Percentiles rank a stretch among this genome's conserved stretches.
phyloP scores from a whole-genome alignment of 1,284 basidiomycete species.

The Melampsora occidentalis region DNA sequence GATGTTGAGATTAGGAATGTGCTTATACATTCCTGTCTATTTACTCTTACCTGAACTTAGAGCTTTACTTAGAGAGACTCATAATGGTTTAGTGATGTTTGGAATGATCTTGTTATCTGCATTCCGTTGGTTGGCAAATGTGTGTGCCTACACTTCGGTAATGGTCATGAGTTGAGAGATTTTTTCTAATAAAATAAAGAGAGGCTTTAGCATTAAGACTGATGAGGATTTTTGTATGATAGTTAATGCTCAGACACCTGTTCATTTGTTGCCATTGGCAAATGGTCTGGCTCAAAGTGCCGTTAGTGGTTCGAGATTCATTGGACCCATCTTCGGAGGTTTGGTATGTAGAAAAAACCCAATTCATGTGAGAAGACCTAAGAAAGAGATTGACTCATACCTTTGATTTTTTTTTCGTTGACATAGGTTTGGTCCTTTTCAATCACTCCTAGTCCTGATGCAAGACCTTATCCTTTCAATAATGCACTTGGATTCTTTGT shows the following conservation, averaged over 20 bases:
- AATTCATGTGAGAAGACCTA: background rate
- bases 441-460: constrained; percentile 48
- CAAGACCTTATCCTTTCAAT: constrained; percentile 45
- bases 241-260: constrained; percentile 56
- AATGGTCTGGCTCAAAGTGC: constrained; percentile 56
- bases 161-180: constrained; percentile 45
- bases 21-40: constrained; percentile 48
- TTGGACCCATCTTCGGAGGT: constrained; percentile 51
- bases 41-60: constrained; percentile 48
- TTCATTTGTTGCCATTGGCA: constrained; percentile 54
- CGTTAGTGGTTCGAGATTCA: constrained; percentile 54
- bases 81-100: constrained; percentile 55
- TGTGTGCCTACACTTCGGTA: constrained; percentile 53
- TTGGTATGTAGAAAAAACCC: constrained; percentile 44
- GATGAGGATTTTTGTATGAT: constrained; percentile 27
- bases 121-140: constrained; percentile 54
- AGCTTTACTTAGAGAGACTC: constrained; percentile 62
- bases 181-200: background rate
- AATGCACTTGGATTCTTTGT: constrained; percentile 47
- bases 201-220: background rate
- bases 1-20: constrained; percentile 51
- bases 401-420: constrained; percentile 30
- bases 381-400: background rate
- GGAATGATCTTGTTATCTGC: constrained; percentile 55
- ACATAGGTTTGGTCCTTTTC: constrained; percentile 48